Conservation (phyloP, 164 flowering plant species). For the Amborella trichopoda region DNA sequence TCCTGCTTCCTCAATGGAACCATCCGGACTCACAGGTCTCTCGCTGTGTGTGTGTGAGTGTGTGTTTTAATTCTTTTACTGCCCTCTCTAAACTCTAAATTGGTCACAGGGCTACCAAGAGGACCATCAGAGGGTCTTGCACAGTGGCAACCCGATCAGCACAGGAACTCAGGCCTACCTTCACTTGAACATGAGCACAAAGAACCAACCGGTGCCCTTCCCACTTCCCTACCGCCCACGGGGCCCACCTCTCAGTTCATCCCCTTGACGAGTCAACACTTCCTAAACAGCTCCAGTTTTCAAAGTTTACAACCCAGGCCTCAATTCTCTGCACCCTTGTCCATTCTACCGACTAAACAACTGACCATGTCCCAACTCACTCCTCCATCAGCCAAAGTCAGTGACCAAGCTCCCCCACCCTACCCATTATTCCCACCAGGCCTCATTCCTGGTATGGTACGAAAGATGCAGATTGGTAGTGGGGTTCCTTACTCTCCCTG, state of each 20-base stretch:
- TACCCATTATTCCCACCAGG: slow-evolving; percentile 98
- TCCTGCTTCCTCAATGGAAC: slow-evolving; percentile 25
- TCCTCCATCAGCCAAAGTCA: slow-evolving; percentile 16
- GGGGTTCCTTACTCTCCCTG: slow-evolving; percentile 98
- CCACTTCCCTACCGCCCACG: slow-evolving; percentile 12
- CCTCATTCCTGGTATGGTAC: slow-evolving; percentile 95
- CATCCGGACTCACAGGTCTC: slow-evolving; percentile 31
- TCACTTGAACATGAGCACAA: slow-evolving; percentile 33
- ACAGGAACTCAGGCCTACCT: slow-evolving; percentile 20
- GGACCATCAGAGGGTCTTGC: slow-evolving; percentile 25
- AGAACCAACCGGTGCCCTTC: slow-evolving; percentile 30
- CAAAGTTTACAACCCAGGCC: too few species aligned
- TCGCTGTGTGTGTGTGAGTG: too few species aligned
- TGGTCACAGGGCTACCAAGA: too few species aligned
- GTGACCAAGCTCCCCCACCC: slow-evolving; percentile 61
- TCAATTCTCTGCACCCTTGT: too few species aligned
- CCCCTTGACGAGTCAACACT: too few species aligned
- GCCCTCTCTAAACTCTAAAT: too few species aligned
- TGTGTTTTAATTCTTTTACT: too few species aligned
- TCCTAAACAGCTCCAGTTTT: too few species aligned
- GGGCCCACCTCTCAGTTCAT: slow-evolving; percentile 20
- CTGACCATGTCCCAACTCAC: slow-evolving; percentile 24
- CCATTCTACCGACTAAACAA: slow-evolving; percentile 40
- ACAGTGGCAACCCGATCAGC: slow-evolving; percentile 68
- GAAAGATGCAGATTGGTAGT: slow-evolving; percentile 96